Base-by-base conservation (phyloP, 73 alveolate genomes). In the Stentor coeruleus region DNA sequence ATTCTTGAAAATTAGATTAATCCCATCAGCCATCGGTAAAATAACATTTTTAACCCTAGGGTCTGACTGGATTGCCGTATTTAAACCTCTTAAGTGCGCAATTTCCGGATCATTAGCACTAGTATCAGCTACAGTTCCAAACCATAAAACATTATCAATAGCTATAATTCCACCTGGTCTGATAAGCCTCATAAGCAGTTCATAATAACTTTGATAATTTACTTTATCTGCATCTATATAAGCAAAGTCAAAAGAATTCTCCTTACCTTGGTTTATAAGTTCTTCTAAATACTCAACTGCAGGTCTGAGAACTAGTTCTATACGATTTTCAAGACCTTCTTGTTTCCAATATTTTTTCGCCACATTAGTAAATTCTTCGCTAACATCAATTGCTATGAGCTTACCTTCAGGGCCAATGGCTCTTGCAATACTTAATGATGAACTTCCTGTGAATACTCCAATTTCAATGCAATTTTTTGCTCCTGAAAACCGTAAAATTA, bases 361-460 rank as follows among this genome's bases (percentile, higher is more conserved):
- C n/a, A 86, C 26, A 3, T 60, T n/a, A 39, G 90, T 74, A 76
- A 76, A 89, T 74, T 89, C 90, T 31, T 86, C 89, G 15, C 82
- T 60, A 0, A 89, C 59, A 42, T 89, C 95, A 4, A 89, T 58
- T n/a, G 87, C 74, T 36, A 58, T 14, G 2, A 89, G 80, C 82
- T 81, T 66, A 0, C 95, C 93, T 33, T 83, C 95, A 66, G 82
- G 93, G 3, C 90, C 91, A 0, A 89, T 60, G 2, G 82, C 95
- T 82, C 81, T 86, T 3, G 90, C 89, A 1, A 81, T 49, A 3
- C 87, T 74, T 39, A 89, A 87, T 3, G 90, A 86, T 3, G 95
- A 85, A 82, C 81, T 85, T 30, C 95, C 95, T 15, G 95, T 89
- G 81, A 89, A 89, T 74, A 49, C 80, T 0, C 95, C 95, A 3